Base-by-base conservation (phyloP, 2,329 filamentous ascomycete species). In the Colletotrichum cereale region DNA sequence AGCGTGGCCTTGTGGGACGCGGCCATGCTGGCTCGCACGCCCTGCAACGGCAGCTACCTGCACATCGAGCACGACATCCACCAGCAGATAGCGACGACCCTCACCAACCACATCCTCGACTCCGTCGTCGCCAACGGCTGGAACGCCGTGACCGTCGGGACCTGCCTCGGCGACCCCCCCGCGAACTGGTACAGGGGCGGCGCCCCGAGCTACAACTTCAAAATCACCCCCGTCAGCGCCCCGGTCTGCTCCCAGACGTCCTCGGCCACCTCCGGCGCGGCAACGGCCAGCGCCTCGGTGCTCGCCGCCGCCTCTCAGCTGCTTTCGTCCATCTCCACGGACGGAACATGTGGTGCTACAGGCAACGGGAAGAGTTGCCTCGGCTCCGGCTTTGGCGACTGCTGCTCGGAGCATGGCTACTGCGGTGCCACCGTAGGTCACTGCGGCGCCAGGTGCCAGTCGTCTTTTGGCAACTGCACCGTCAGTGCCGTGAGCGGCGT, bases 151-250 rank as follows among this genome's bases (percentile, higher is more conserved):
- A 84, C 83, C 6, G 78, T 86, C 21, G 84, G 85, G 48, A 83
- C 85, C 70, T 86, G 84, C 72, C 77, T 86, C 44, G 81, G 80
- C 11, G 84, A 86, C 72, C 80, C 82, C 21, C 64, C 74, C 6
- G 77, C 73, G 34, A 86, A 86, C 78, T 86, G 84, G 84, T 86
- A 86, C 76, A 81, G 84, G 8, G 65, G 70, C 3, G 36, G 11
- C n/a, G 71, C 71, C 26, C 73, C 73, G 68, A 38, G 74, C 76
- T 11, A 79, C 75, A 16, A 79, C 76, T 73, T 73, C 62, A 55
- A 70, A 2, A 73, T 71, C 36, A 66, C 50, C 6, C 53, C 71
- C 1, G 36, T 31, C 4, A 73, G 31, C 56, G 60, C 69, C 2
- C 6, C 67, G 3, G 62, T 44, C 3, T 73, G 71, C 40, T 16